Conservation (phyloP, 2,329 filamentous ascomycete genomes). For the Cadophora luteo-olivacea region DNA sequence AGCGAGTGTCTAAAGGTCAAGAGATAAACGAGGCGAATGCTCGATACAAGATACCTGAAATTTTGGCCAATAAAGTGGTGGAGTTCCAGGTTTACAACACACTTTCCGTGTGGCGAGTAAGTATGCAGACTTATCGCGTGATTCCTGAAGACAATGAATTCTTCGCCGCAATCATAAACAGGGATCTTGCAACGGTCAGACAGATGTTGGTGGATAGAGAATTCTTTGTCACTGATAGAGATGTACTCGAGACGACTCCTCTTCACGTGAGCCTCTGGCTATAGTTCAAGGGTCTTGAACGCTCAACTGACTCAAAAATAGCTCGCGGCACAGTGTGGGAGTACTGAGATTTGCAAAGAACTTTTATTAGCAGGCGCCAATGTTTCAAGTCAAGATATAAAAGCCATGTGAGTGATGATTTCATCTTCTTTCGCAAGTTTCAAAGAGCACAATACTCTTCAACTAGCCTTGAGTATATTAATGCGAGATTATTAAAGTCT, state of each 20-base stretch:
- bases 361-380: background rate
- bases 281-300: background rate
- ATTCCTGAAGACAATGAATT: background rate
- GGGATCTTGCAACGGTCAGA: conserved; percentile 19
- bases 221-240: conserved; percentile 10
- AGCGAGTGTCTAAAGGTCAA: conserved; percentile 7
- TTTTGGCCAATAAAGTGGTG: background rate
- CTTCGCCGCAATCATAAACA: background rate
- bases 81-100: conserved; percentile 21
- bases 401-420: background rate
- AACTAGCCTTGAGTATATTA: too few species aligned
- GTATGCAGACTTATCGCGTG: conserved; percentile 18
- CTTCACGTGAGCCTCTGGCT: conserved; percentile 10
- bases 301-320: background rate
- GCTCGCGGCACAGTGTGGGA: background rate
- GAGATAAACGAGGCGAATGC: background rate
- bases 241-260: background rate
- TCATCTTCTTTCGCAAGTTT: too few species aligned
- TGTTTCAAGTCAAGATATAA: background rate
- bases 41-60: conserved; percentile 21
- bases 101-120: conserved; percentile 13
- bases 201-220: conserved; percentile 20
- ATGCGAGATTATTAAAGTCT: too few species aligned
- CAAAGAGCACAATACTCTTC: too few species aligned
- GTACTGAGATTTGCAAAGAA: background rate